phyloP scores from a whole-genome alignment of 495 filamentous ascomycete species.

The Xylaria flabelliformis region DNA sequence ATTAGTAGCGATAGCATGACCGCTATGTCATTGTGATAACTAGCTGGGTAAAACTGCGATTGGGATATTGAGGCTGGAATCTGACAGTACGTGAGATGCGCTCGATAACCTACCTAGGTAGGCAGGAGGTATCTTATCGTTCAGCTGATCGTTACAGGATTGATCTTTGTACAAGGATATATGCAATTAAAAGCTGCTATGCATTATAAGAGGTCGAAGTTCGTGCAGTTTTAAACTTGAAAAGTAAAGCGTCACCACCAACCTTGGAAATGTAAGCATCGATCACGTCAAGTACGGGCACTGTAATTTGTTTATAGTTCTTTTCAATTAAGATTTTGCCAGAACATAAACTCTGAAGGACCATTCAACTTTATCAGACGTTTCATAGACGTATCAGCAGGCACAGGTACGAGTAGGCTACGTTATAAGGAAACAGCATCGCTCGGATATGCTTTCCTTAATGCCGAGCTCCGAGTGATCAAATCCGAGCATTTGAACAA shows the following conservation, averaged over 20 bases:
- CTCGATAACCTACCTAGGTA: no score
- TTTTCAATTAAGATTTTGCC: neutral
- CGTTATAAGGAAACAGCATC: neutral
- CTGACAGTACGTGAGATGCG: neutral
- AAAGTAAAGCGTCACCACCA: neutral
- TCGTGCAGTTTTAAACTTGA: neutral
- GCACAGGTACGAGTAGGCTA: neutral
- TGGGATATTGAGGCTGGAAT: neutral
- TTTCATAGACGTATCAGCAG: neutral
- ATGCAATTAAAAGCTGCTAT: neutral
- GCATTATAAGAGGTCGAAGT: neutral
- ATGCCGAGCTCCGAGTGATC: conserved; percentile 18
- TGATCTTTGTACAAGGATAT: neutral
- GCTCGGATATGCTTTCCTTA: conserved; percentile 17
- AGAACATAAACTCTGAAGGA: neutral
- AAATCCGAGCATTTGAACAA: conserved; percentile 22
- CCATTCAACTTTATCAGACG: neutral
- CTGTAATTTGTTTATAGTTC: neutral
- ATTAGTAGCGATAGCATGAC: conserved; percentile 13
- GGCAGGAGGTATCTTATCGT: neutral
- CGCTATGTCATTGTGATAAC: conserved; percentile 8
- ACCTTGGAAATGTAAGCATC: neutral
- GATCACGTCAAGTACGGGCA: neutral
- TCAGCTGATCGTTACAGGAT: neutral
- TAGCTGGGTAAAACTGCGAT: neutral